These are phyloP conservation scores for Sphagnum contortum DNA, from an alignment of 225 moss, liverwort and hornwort species.

Conservation along the genomic window DNA sequence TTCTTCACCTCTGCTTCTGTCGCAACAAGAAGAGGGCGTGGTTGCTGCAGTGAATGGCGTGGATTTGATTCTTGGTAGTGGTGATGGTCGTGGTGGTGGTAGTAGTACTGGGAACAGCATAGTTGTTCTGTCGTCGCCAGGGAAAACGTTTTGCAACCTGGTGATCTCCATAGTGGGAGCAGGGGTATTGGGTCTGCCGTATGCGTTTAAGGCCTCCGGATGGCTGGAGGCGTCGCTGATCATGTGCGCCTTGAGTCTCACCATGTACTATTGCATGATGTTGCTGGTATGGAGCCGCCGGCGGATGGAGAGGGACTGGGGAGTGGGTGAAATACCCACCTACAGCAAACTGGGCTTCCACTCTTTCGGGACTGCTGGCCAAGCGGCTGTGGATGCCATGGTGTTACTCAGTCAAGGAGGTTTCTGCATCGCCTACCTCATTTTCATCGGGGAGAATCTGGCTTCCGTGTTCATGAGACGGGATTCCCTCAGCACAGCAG, in stretches of 20 bases:
- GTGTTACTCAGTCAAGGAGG: slow-evolving; percentile 81
- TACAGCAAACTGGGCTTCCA: slow-evolving; percentile 72
- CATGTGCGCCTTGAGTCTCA: slow-evolving; percentile 32
- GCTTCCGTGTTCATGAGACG: slow-evolving; percentile 46
- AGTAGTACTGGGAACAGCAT: too few species aligned
- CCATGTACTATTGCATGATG: slow-evolving; percentile 85
- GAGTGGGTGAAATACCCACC: slow-evolving; percentile 29
- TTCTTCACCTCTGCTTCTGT: too few species aligned
- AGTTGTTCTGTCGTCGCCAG: slow-evolving; percentile 41
- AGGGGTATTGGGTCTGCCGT: slow-evolving; percentile 81
- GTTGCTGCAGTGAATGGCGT: too few species aligned
- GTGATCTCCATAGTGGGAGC: slow-evolving; percentile 88
- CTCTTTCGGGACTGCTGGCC: slow-evolving; percentile 51
- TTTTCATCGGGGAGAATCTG: slow-evolving; percentile 94
- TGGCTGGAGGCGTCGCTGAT: slow-evolving; percentile 67
- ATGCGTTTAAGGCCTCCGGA: slow-evolving; percentile 82
- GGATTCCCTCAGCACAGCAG: slow-evolving; percentile 4
- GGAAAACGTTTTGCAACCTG: slow-evolving; percentile 78
- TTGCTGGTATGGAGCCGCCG: slow-evolving; percentile 64
- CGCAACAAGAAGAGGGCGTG: too few species aligned
- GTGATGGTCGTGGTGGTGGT: too few species aligned
- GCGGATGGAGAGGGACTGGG: slow-evolving; percentile 47
- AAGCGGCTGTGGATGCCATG: slow-evolving; percentile 54
- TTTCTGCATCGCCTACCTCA: slow-evolving; percentile 83
- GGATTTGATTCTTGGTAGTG: too few species aligned